Base-by-base conservation (phyloP, 495 filamentous ascomycete genomes). In the Lasiosphaeris hirsuta region DNA sequence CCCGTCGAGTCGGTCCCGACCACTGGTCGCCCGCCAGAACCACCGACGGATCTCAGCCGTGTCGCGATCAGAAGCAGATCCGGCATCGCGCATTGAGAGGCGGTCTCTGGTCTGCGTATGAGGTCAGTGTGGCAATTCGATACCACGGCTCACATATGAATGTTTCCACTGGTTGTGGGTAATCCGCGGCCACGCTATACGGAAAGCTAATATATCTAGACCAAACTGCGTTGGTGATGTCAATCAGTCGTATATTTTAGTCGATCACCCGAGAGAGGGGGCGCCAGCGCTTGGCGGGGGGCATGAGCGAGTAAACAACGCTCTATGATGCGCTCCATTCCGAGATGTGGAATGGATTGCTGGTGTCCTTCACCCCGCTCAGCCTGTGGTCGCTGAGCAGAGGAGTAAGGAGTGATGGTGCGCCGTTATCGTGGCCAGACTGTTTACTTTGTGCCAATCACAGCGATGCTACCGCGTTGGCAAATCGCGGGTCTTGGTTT, bases 351-450 rank as follows among this genome's bases (percentile, higher is more conserved):
- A 30, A 30, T 30, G 23, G 23, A 30, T 30, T 30, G 23, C 23
- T 5, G 23, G 23, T 30, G 23, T 30, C 23, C 23, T 5, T 30
- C 23, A 30, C 23, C 23, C 23, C 23, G 23, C 23, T 23, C 43
- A 23, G 18, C 43, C 43, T 45, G 17, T 45, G 43, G 43, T 45
- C 43, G 43, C 43, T 45, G 10, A 9, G 18, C 33, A 37, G 8
- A 33, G 46, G 36, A 6, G 46, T 18, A 2, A 33, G 46, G 36
- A 6, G 46, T 18, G 10, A n/a, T 34, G 14, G 40, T 11, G 51
- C 51, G 39, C 51, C 51, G 19, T 54, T 42, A 39, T 30, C 40
- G 53, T 36, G 53, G 53, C 53, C 53, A 46, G 41, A 23, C 34
- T 47, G 53, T 17, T 45, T 45, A 23, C 33, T 38, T 41, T 17